Base-by-base conservation (phyloP, 768 basidiomycete genomes). In the Myochromella boudieri region DNA sequence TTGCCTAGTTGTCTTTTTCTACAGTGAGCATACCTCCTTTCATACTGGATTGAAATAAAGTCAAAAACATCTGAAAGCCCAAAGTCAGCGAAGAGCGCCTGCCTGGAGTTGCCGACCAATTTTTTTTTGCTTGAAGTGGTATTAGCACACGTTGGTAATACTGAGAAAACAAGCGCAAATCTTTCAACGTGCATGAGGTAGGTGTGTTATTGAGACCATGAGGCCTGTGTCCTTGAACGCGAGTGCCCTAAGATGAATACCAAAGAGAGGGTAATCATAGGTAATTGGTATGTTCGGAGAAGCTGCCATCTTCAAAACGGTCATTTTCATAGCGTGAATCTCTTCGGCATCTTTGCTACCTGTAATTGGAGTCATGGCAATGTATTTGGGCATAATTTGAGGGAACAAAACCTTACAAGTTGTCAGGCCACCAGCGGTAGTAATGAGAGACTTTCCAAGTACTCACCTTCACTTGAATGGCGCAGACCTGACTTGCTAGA, bases 391-490 rank as follows among this genome's bases (percentile, higher is more conserved):
- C 8, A 54, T 56, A 40, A 42, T 48, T n/a, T 53, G 41, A 4
- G 61, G 60, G 12, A 63, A 38, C 2, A 57, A 60, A 21, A 64
- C 31, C 61, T 59, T 34, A 22, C 10, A 12, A 12, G 21, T 15
- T 12, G n/a, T 38, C 2, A 21, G 14, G 14, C 9, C 21, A 6
- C 4, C 15, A 43, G 20, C n/a, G n/a, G n/a, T n/a, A n/a, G 20
- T n/a, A n/a, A n/a, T n/a, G n/a, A n/a, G n/a, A n/a, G n/a, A n/a
- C n/a, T n/a, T n/a, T n/a, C n/a, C n/a, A n/a, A n/a, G n/a, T 12
- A 37, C 49, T 9, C 38, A 64, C 65, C 52, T 61, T 64, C 3
- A 50, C 42, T 4, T 65, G 31, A 4, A 67, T 62, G 1, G 61
- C 64, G 0, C 59, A 37, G 14, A 56, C 58, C 51, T 67, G 64